Conservation (phyloP, 306 rosid species). For the Vachellia collinsii region DNA sequence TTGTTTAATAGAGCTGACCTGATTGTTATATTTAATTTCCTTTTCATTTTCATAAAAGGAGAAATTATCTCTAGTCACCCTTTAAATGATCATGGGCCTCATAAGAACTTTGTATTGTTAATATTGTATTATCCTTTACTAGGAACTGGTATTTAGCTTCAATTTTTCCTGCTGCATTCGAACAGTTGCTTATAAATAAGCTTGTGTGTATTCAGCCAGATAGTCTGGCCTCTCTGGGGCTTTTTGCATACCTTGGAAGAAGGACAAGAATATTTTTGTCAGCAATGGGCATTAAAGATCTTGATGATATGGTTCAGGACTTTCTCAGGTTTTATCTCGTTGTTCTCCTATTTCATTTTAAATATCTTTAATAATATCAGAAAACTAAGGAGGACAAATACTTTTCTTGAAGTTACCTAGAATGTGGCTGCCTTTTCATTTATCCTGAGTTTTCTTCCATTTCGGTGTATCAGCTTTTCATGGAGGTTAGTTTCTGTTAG, state of each 20-base stretch:
- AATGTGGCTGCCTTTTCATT: constrained; percentile 71
- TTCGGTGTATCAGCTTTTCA: constrained; percentile 61
- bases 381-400: constrained; percentile 26
- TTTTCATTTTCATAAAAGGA: constrained; percentile 12
- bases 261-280: constrained; percentile 69
- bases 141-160: constrained; percentile 7
- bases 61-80: not conserved
- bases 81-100: constrained; percentile 23
- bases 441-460: constrained; percentile 59
- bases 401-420: constrained; percentile 68
- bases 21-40: constrained; percentile 5
- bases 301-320: constrained; percentile 65
- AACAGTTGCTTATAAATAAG: constrained; percentile 28
- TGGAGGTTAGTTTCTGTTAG: constrained; percentile 60
- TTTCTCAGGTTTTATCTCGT: constrained; percentile 61
- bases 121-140: not conserved
- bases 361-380: constrained; percentile 26
- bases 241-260: constrained; percentile 75
- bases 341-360: constrained; percentile 13
- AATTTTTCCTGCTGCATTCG: constrained; percentile 14
- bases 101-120: constrained; percentile 6
- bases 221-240: constrained; percentile 64
- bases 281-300: constrained; percentile 64
- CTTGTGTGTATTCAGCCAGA: constrained; percentile 56
- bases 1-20: constrained; percentile 14